phyloP scores from a whole-genome alignment of 2,329 filamentous ascomycete species.

The Beauveria sp. region DNA sequence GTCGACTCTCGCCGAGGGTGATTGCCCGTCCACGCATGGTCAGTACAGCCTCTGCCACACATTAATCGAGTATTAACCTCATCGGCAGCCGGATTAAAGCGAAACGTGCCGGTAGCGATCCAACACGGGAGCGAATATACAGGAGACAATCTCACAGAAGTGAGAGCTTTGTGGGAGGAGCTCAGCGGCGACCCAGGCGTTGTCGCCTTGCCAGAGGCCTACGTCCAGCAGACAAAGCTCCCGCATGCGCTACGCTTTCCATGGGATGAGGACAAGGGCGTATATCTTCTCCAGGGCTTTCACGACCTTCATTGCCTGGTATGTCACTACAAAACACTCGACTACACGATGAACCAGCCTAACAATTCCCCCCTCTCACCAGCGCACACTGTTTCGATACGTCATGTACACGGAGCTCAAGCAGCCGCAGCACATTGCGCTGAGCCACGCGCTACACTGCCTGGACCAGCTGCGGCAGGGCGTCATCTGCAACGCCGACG shows the following conservation, averaged over 20 bases:
- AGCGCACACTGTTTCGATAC: neutral
- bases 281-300: conserved; percentile 3
- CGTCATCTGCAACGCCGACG: conserved; percentile 4
- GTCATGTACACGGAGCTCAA: neutral
- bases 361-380: no score
- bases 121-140: neutral
- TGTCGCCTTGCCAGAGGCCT: neutral
- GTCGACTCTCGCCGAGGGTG: neutral
- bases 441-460: neutral
- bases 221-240: neutral
- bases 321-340: neutral
- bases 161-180: neutral
- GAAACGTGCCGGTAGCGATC: neutral
- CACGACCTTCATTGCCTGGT: conserved; percentile 2
- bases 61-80: neutral
- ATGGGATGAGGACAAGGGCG: conserved; percentile 2
- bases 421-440: neutral
- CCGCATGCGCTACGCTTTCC: neutral
- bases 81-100: neutral
- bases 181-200: conserved; percentile 4
- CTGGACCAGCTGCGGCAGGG: conserved; percentile 5
- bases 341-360: no score
- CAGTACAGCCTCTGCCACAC: neutral
- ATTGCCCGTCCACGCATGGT: neutral
- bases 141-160: neutral